Percentiles rank a stretch among this genome's conserved stretches.
Evolutionary conservation across 176 grass and related monocot genomes (phyloP).

Genomic region (Oryza rufipogon): DNA sequence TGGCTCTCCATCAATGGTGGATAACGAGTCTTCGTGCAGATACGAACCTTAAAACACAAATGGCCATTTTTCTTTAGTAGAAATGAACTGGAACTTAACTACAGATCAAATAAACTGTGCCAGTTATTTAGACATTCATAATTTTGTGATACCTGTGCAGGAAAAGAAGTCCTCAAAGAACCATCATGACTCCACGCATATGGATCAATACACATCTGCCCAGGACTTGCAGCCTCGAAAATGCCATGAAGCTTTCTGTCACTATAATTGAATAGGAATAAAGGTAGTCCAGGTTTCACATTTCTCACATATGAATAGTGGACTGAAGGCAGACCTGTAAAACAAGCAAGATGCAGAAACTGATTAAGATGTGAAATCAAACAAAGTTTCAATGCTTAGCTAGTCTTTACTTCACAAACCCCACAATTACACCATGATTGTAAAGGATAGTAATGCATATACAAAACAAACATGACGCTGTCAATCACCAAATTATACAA

Average conservation of each 20-base stretch:
- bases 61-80: slow-evolving; percentile 26
- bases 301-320: slow-evolving; percentile 91
- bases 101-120: slow-evolving; percentile 35
- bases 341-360: slow-evolving; percentile 30
- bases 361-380: slow-evolving; percentile 19
- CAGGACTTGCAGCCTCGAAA: slow-evolving; percentile 78
- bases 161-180: slow-evolving; percentile 61
- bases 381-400: slow-evolving; percentile 3
- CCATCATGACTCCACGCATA: slow-evolving; percentile 92
- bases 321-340: slow-evolving; percentile 72
- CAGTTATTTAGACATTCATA: slow-evolving; percentile 17
- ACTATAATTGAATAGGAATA: slow-evolving; percentile 93
- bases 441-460: not conserved
- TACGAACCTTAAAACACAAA: slow-evolving; percentile 63
- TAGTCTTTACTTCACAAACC: slow-evolving; percentile 20
- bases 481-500: slow-evolving; percentile 13
- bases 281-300: slow-evolving; percentile 73
- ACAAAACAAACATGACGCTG: not conserved
- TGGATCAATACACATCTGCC: slow-evolving; percentile 76
- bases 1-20: slow-evolving; percentile 62
- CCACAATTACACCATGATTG: slow-evolving; percentile 11
- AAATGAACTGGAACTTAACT: slow-evolving; percentile 23
- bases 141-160: slow-evolving; percentile 71
- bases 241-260: slow-evolving; percentile 81
- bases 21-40: slow-evolving; percentile 62